These are phyloP conservation scores for Chrysoporthe cubensis DNA, from an alignment of 2,329 filamentous ascomycete genomes.

Conservation along the genomic window DNA sequence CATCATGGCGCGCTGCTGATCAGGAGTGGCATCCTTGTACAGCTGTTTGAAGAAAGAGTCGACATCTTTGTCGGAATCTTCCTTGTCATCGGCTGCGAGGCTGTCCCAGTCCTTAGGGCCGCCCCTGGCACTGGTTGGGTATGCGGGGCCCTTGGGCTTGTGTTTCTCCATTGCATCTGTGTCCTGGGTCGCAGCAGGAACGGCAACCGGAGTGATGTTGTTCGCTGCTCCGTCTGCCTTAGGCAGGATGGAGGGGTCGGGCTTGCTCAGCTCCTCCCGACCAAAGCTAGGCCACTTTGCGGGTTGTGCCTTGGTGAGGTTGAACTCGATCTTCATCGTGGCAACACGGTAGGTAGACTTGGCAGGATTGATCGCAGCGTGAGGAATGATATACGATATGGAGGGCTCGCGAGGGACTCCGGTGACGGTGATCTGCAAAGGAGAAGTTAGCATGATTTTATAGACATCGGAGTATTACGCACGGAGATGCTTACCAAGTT, in stretches of 20 bases:
- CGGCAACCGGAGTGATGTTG: neutral
- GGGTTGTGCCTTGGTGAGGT: constrained; percentile 35
- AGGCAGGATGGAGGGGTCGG: constrained; percentile 3
- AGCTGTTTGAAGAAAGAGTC: constrained; percentile 90
- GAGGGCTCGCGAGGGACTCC: constrained; percentile 21
- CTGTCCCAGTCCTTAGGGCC: constrained; percentile 95
- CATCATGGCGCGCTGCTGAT: constrained; percentile 92
- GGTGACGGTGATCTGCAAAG: constrained; percentile 13
- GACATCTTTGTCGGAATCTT: constrained; percentile 66
- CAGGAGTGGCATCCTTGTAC: constrained; percentile 75
- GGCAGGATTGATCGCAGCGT: constrained; percentile 32
- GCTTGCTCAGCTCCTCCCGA: constrained; percentile 30
- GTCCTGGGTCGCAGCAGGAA: neutral
- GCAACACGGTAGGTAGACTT: constrained; percentile 34
- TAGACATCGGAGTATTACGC: neutral
- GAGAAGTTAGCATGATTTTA: neutral
- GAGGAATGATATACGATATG: constrained; percentile 30
- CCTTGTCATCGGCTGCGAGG: constrained; percentile 60
- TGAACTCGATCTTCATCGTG: constrained; percentile 41
- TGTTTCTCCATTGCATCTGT: neutral
- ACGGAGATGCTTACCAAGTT: constrained; percentile 14
- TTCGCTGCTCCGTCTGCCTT: neutral
- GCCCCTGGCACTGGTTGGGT: constrained; percentile 83
- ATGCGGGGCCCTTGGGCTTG: constrained; percentile 53
- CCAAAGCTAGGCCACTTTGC: constrained; percentile 42